Evolutionary conservation across 2,329 filamentous ascomycete genomes (phyloP).

Genomic region (Colletotrichum plurivorum): DNA sequence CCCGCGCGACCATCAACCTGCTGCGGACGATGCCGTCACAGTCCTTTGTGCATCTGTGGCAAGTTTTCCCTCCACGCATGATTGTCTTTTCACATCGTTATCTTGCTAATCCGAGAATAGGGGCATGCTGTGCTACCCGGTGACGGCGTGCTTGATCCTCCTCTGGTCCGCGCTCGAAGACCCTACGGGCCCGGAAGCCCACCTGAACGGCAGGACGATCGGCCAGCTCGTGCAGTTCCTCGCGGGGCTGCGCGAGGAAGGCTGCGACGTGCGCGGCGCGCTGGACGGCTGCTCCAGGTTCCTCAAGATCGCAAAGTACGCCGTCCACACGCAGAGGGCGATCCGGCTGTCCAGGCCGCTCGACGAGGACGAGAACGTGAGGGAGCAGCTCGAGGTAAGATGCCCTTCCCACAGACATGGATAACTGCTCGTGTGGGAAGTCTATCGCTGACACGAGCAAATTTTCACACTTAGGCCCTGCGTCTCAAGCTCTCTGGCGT

Average conservation of each 20-base stretch:
- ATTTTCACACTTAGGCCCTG: not conserved
- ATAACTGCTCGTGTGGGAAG: no score
- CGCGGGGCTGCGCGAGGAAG: constrained; percentile 27
- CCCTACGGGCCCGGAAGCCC: constrained; percentile 20
- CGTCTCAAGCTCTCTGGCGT: constrained; percentile 28
- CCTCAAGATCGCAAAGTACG: constrained; percentile 34
- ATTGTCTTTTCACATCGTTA: not conserved
- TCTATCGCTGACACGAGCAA: not conserved
- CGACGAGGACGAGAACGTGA: constrained; percentile 26
- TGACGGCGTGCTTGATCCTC: constrained; percentile 27
- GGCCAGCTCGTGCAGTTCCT: constrained; percentile 33
- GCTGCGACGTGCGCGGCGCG: constrained; percentile 19
- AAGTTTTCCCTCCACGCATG: not conserved
- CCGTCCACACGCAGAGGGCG: constrained; percentile 23
- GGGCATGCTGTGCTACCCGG: constrained; percentile 26
- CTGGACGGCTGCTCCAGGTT: constrained; percentile 33
- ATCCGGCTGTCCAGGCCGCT: constrained; percentile 13
- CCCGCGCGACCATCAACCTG: constrained; percentile 26
- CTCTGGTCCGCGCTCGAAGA: constrained; percentile 33
- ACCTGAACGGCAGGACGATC: constrained; percentile 20
- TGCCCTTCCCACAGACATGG: not conserved
- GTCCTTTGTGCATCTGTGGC: constrained; percentile 30
- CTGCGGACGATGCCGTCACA: constrained; percentile 17
- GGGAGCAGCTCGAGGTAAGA: constrained; percentile 31
- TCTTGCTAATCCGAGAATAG: constrained; percentile 1